phyloP scores from a whole-genome alignment of 768 basidiomycete species.

The Mycena pura region DNA sequence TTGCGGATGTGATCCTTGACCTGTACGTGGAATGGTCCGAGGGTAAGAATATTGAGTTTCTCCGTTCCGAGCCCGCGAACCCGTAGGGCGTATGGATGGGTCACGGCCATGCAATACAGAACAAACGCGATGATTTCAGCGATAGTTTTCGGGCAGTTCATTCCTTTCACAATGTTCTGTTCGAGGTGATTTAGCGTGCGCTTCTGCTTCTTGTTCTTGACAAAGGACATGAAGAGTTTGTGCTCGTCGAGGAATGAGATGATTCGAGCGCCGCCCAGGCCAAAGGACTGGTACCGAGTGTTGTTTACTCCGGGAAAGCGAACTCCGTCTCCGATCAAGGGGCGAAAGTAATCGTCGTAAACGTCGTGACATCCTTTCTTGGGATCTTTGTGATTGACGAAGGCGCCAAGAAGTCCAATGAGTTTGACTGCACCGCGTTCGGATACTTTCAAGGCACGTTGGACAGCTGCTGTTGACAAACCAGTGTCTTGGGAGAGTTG shows the following conservation, averaged over 20 bases:
- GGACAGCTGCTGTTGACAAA: neutral
- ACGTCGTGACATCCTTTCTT: conserved; percentile 34
- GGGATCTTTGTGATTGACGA: conserved; percentile 34
- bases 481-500: neutral
- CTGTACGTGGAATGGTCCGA: conserved; percentile 19
- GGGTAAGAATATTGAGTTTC: conserved; percentile 22
- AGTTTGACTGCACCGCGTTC: conserved; percentile 30
- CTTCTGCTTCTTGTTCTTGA: conserved; percentile 21
- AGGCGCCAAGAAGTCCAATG: conserved; percentile 22
- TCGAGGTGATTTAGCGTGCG: conserved; percentile 27
- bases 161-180: conserved; percentile 25
- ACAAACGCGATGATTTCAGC: conserved; percentile 20
- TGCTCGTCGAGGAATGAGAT: neutral
- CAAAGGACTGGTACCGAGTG: conserved; percentile 23
- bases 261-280: conserved; percentile 12
- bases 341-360: conserved; percentile 11
- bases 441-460: conserved; percentile 20
- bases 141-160: conserved; percentile 19
- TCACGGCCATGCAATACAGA: conserved; percentile 13
- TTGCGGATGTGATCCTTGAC: neutral
- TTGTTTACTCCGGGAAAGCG: conserved; percentile 29
- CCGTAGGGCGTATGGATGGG: conserved; percentile 21
- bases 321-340: neutral
- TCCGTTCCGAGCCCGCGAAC: conserved; percentile 7
- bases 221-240: neutral